phyloP scores from a whole-genome alignment of 2,329 filamentous ascomycete species.

The Colletotrichum abscissum region DNA sequence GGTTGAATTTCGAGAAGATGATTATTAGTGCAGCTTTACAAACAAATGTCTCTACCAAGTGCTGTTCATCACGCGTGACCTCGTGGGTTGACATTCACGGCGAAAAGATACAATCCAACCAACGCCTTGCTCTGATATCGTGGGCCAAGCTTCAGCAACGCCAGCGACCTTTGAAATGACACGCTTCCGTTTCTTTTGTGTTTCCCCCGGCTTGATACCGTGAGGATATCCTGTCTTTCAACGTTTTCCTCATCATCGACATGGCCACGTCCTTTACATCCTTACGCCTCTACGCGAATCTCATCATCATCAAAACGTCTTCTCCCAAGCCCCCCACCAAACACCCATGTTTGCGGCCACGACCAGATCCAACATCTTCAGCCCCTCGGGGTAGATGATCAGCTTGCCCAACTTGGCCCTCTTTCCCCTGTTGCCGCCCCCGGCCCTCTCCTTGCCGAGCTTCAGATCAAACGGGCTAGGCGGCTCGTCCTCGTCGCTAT shows the following conservation, averaged over 20 bases:
- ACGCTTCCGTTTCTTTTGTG: background rate
- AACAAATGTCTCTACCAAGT: background rate
- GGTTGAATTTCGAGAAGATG: background rate
- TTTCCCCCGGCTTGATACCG: background rate
- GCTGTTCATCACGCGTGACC: background rate
- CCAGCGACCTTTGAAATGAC: background rate
- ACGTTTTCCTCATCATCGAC: background rate
- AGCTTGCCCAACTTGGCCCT: conserved; percentile 94
- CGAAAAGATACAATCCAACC: conserved; percentile 5
- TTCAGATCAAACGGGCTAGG: conserved; percentile 72
- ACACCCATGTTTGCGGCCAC: conserved; percentile 92
- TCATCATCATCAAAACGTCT: conserved; percentile 47
- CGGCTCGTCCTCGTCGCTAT: conserved; percentile 53
- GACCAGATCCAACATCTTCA: conserved; percentile 95
- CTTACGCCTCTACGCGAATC: background rate
- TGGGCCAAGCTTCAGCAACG: background rate
- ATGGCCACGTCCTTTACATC: background rate
- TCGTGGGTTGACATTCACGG: background rate
- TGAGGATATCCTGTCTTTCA: background rate
- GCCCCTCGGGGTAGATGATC: conserved; percentile 86
- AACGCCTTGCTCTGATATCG: conserved; percentile 27
- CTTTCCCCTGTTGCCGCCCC: conserved; percentile 86
- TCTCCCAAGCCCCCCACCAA: conserved; percentile 92
- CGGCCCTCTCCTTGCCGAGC: conserved; percentile 84
- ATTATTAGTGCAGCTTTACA: background rate